Conservation (phyloP, 768 basidiomycete species). For the Serendipita vermifera region DNA sequence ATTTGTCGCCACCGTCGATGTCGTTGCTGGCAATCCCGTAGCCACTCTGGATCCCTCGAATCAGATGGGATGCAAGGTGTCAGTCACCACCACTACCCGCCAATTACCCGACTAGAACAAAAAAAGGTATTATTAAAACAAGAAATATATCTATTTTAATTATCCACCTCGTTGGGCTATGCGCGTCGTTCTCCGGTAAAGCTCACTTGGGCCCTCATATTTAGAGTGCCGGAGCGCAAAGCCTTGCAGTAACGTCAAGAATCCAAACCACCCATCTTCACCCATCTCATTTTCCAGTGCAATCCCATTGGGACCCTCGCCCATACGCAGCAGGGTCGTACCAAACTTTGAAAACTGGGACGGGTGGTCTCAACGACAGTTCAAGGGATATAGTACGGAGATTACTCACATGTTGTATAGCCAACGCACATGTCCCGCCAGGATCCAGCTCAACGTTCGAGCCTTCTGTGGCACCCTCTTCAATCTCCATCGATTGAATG, state of each 20-base stretch:
- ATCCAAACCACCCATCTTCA: conserved; percentile 3
- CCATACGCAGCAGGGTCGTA: neutral
- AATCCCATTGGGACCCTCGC: neutral
- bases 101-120: too few relatives aligned
- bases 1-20: neutral
- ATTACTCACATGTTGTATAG: neutral
- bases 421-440: neutral
- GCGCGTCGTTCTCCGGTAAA: neutral
- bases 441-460: neutral
- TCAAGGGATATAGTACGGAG: neutral
- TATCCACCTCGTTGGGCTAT: neutral
- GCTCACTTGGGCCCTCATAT: neutral
- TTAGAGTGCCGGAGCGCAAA: neutral
- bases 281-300: neutral
- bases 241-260: neutral
- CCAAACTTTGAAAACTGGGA: neutral
- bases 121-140: too few relatives aligned
- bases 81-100: conserved; percentile 1
- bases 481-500: neutral
- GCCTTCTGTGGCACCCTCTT: neutral
- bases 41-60: neutral
- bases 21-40: neutral
- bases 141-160: too few relatives aligned
- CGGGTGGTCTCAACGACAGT: too few relatives aligned
- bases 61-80: neutral